Evolutionary conservation across 257 asterid species (phyloP).

Genomic region (Coffea canephora): DNA sequence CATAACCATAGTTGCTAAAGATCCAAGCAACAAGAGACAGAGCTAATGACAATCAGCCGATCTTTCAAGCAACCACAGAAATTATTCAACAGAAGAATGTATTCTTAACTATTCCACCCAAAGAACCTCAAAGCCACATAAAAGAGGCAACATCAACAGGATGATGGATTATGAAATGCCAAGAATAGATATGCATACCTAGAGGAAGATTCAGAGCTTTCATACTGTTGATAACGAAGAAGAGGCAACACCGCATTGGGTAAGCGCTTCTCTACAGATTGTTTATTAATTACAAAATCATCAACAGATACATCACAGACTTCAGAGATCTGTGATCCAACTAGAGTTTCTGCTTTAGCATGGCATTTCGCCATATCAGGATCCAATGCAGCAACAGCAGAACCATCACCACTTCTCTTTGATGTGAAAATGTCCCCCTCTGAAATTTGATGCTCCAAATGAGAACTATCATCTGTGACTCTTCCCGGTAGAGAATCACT

Average conservation of each 20-base stretch:
- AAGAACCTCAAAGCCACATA: background rate
- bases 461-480: conserved; percentile 35
- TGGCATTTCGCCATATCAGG: conserved; percentile 42
- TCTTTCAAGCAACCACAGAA: background rate
- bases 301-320: conserved; percentile 31
- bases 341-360: conserved; percentile 35
- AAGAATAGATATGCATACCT: conserved; percentile 47
- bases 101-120: background rate
- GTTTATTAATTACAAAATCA: conserved; percentile 37
- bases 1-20: background rate
- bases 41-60: background rate
- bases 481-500: conserved; percentile 40
- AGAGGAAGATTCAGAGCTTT: conserved; percentile 82
- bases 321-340: conserved; percentile 28
- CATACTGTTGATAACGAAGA: conserved; percentile 63
- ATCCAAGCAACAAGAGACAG: background rate
- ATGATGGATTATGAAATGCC: conserved; percentile 12
- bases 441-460: conserved; percentile 39
- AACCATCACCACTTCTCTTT: conserved; percentile 33
- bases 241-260: conserved; percentile 60
- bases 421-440: conserved; percentile 30
- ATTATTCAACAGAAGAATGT: background rate
- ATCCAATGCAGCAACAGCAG: conserved; percentile 30
- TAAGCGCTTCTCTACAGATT: conserved; percentile 46
- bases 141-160: conserved; percentile 10